phyloP scores from a whole-genome alignment of 768 basidiomycete genomes.

The Kwoniella sp. region DNA sequence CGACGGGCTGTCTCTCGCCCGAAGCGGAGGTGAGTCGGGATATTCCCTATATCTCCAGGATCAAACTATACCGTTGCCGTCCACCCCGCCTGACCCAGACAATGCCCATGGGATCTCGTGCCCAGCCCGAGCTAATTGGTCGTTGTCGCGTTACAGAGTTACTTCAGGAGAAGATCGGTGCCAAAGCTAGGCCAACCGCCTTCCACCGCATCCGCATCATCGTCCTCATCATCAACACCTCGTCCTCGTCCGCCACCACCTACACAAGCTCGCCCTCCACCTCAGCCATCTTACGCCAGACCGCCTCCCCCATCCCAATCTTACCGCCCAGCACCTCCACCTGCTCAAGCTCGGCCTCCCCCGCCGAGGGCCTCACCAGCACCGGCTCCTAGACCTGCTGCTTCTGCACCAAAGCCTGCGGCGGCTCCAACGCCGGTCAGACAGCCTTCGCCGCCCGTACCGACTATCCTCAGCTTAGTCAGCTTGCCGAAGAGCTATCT shows the following conservation, averaged over 20 bases:
- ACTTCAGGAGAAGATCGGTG: conserved; percentile 48
- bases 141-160: conserved; percentile 41
- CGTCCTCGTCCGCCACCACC: conserved; percentile 13
- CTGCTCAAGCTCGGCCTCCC: conserved; percentile 35
- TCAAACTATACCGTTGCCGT: too few species aligned
- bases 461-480: conserved; percentile 71
- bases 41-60: too few species aligned
- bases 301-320: conserved; percentile 24
- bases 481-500: conserved; percentile 65
- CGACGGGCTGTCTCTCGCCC: conserved; percentile 48
- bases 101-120: too few species aligned
- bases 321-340: conserved; percentile 19
- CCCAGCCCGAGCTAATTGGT: too few species aligned
- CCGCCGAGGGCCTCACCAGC: conserved; percentile 28
- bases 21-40: conserved; percentile 53
- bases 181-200: conserved; percentile 43
- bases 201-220: conserved; percentile 2
- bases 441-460: conserved; percentile 59
- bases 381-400: conserved; percentile 35
- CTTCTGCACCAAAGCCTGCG: conserved; percentile 53
- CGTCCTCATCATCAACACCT: conserved; percentile 3
- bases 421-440: conserved; percentile 51
- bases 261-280: conserved; percentile 15
- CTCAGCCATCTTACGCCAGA: conserved; percentile 34
- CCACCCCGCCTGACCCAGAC: too few species aligned